Conservation (phyloP, 345 rosid species). For the Raphanus sativus region DNA sequence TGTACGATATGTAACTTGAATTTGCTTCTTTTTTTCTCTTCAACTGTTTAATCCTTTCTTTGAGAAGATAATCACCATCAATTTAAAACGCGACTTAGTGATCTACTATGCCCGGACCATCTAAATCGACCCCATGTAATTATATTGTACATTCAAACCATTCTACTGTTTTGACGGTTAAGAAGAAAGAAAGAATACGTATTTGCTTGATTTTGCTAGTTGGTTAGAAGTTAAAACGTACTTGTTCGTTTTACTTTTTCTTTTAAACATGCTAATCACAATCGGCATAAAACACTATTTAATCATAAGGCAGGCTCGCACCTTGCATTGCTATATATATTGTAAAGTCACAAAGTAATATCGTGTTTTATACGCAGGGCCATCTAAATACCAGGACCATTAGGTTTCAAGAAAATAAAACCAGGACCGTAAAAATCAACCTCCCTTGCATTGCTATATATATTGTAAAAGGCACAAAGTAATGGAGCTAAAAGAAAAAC, state of each 20-base stretch:
- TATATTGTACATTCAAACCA: not conserved
- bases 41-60: conserved; percentile 7
- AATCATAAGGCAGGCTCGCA: not conserved
- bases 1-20: not conserved
- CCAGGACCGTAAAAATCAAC: conserved; percentile 24
- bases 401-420: too few relatives aligned
- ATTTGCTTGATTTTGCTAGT: not conserved
- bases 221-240: not conserved
- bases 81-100: not conserved
- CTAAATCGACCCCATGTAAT: not conserved
- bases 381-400: not conserved
- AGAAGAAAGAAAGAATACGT: not conserved
- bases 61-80: not conserved
- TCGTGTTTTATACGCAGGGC: too few relatives aligned
- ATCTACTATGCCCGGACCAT: not conserved
- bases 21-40: not conserved
- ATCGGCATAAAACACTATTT: not conserved
- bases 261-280: not conserved
- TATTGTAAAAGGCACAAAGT: not conserved
- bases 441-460: not conserved
- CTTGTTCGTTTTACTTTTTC: not conserved
- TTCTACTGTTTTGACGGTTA: not conserved
- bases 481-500: not conserved
- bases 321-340: not conserved
- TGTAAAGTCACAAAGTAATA: not conserved